Evolutionary conservation across 257 asterid species (phyloP).

Genomic region (Solanum infundibuliforme): DNA sequence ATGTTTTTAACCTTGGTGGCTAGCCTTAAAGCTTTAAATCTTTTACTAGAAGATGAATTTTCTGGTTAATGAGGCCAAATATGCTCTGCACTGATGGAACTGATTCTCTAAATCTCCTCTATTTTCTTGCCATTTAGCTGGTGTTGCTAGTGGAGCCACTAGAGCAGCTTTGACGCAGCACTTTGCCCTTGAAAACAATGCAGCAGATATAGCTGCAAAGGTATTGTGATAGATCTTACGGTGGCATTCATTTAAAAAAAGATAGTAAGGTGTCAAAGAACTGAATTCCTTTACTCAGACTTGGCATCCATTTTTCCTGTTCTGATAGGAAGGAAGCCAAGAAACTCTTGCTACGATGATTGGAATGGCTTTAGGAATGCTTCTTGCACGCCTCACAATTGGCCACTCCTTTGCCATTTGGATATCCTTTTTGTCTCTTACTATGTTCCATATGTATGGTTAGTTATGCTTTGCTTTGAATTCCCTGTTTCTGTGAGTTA

Average conservation of each 20-base stretch:
- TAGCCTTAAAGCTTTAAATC: background rate
- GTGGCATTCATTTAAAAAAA: background rate
- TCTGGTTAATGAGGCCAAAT: background rate
- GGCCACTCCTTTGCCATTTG: slow-evolving; percentile 75
- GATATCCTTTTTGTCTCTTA: slow-evolving; percentile 85
- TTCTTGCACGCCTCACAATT: slow-evolving; percentile 67
- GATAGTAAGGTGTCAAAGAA: background rate
- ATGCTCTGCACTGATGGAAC: background rate
- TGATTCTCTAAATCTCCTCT: background rate
- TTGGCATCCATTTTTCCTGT: background rate
- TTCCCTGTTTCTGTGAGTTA: background rate
- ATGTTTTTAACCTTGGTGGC: background rate
- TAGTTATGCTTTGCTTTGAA: slow-evolving; percentile 40
- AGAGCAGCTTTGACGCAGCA: slow-evolving; percentile 98
- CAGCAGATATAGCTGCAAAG: slow-evolving; percentile 97
- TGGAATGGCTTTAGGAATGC: slow-evolving; percentile 98
- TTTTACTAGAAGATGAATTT: background rate
- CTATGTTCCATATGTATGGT: slow-evolving; percentile 98
- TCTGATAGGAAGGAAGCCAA: slow-evolving; percentile 90
- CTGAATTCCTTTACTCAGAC: background rate
- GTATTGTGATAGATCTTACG: slow-evolving; percentile 17
- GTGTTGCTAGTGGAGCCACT: slow-evolving; percentile 99
- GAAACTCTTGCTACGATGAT: slow-evolving; percentile 95
- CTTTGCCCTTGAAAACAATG: slow-evolving; percentile 95
- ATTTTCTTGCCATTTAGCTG: slow-evolving; percentile 47